Evolutionary conservation across 768 basidiomycete species (phyloP).

Genomic region (Tricholoma sp.): DNA sequence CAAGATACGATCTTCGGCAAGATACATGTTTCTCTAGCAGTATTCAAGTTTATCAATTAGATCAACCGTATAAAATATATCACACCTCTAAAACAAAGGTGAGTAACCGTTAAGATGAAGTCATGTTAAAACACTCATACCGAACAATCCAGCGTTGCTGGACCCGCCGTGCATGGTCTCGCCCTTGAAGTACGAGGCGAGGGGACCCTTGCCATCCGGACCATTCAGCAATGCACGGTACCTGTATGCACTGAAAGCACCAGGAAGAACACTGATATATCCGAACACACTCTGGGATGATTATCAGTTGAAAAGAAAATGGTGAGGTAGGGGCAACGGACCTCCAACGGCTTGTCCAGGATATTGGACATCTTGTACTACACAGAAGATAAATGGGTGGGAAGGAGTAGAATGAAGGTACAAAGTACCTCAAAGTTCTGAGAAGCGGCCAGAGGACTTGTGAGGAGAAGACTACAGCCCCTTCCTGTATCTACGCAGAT

Average conservation of each 20-base stretch:
- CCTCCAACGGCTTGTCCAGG: slow-evolving; percentile 92
- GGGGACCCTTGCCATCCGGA: slow-evolving; percentile 81
- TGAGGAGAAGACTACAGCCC: slow-evolving; percentile 65
- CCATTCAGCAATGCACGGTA: slow-evolving; percentile 87
- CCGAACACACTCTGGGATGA: slow-evolving; percentile 66
- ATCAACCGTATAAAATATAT: neutral
- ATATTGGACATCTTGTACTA: slow-evolving; percentile 96
- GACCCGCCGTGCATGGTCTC: slow-evolving; percentile 75
- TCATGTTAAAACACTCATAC: slow-evolving; percentile 21
- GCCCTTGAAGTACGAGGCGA: slow-evolving; percentile 92
- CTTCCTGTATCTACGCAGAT: slow-evolving; percentile 81
- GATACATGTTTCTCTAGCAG: slow-evolving; percentile 84
- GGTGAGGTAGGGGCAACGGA: slow-evolving; percentile 25
- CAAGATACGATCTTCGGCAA: slow-evolving; percentile 85
- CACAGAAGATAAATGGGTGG: slow-evolving; percentile 3
- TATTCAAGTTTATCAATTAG: neutral
- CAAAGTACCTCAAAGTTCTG: slow-evolving; percentile 83
- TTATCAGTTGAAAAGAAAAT: neutral
- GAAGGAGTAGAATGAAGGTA: neutral
- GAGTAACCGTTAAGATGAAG: neutral
- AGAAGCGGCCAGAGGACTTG: slow-evolving; percentile 80
- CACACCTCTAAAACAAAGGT: slow-evolving; percentile 11
- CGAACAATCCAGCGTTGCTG: slow-evolving; percentile 66
- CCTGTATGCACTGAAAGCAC: slow-evolving; percentile 89
- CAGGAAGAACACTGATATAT: slow-evolving; percentile 84